These are phyloP conservation scores for Tagetes patula DNA, from an alignment of 129 eudicot species.

Conservation along the genomic window DNA sequence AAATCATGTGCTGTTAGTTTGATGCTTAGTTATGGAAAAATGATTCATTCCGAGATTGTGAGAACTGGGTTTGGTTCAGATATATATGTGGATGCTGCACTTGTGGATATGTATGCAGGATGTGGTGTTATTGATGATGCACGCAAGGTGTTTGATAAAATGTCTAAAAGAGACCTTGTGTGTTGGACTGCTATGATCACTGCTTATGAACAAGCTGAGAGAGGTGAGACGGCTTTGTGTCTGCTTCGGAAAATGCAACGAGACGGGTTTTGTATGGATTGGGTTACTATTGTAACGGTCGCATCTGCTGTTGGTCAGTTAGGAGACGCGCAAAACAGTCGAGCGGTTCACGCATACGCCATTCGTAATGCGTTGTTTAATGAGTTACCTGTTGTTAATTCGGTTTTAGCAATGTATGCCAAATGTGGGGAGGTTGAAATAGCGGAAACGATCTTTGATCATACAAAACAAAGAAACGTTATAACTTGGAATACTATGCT, in stretches of 20 bases:
- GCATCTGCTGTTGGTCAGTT: conserved; percentile 43
- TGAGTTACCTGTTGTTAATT: conserved; percentile 43
- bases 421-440: conserved; percentile 40
- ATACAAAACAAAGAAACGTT: conserved; percentile 8
- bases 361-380: conserved; percentile 20
- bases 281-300: conserved; percentile 41
- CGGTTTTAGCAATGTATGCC: conserved; percentile 49
- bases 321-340: conserved; percentile 23
- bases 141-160: conserved; percentile 53
- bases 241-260: conserved; percentile 44
- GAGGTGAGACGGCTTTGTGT: conserved; percentile 34
- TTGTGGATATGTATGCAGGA: conserved; percentile 52
- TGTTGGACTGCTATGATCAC: conserved; percentile 67
- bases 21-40: conserved; percentile 33
- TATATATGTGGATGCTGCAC: conserved; percentile 56
- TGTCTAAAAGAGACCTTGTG: conserved; percentile 54
- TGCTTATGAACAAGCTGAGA: conserved; percentile 43
- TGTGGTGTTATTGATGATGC: conserved; percentile 42
- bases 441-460: conserved; percentile 31
- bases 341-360: conserved; percentile 40
- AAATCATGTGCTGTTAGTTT: conserved; percentile 34
- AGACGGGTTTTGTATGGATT: conserved; percentile 40
- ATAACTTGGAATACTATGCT: conserved; percentile 43
- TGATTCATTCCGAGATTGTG: conserved; percentile 48
- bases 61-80: conserved; percentile 43